These are phyloP conservation scores for Lentinula novae-zelandiae DNA, from an alignment of 1,284 basidiomycete genomes.

Conservation along the genomic window DNA sequence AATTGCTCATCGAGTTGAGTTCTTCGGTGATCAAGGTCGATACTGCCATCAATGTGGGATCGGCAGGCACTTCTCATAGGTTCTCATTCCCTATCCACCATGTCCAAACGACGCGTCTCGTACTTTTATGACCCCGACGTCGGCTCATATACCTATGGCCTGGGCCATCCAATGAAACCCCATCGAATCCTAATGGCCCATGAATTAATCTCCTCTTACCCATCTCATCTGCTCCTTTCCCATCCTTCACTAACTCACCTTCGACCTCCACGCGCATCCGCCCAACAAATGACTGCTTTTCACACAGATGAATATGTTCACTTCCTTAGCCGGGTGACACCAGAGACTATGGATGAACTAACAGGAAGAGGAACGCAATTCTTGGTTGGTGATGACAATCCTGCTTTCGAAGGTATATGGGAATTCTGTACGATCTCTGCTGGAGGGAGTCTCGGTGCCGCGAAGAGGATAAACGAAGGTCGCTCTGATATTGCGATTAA, in stretches of 20 bases:
- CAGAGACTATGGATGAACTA: constrained; percentile 82
- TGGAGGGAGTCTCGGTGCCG: constrained; percentile 88
- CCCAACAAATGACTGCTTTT: constrained; percentile 86
- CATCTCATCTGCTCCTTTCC: constrained; percentile 51
- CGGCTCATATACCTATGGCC: constrained; percentile 82
- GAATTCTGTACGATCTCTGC: constrained; percentile 98
- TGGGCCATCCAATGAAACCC: constrained; percentile 93
- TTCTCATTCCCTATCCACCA: background rate
- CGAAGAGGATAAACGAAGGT: constrained; percentile 78
- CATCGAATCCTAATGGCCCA: constrained; percentile 92
- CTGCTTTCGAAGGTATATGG: constrained; percentile 93
- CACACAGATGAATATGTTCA: constrained; percentile 99
- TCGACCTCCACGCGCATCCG: constrained; percentile 80
- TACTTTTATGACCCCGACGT: constrained; percentile 42
- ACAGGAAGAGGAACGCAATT: constrained; percentile 81
- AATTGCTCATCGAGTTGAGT: no score
- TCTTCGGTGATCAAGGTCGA: no score
- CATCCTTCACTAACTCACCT: constrained; percentile 53
- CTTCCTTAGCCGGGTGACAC: constrained; percentile 84
- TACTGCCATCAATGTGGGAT: no score
- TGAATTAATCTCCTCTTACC: constrained; percentile 88
- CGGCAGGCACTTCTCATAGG: background rate
- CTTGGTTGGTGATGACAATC: constrained; percentile 92
- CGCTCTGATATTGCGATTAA: constrained; percentile 92
- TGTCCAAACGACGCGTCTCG: constrained; percentile 33